phyloP scores from a whole-genome alignment of 2,329 filamentous ascomycete species.

The Penicillium thymicola region DNA sequence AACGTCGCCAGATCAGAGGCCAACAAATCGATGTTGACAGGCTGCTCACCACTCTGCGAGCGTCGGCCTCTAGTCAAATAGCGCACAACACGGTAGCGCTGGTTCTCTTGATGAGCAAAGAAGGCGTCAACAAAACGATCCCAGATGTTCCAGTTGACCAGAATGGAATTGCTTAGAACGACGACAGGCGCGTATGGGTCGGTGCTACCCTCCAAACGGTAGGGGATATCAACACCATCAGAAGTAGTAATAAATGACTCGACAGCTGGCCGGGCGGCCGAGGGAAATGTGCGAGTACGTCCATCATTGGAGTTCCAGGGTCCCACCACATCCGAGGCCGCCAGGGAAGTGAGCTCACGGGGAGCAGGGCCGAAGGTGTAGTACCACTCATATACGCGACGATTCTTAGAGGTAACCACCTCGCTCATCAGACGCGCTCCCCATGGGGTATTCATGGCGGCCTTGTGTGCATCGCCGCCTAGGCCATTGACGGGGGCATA shows the following conservation, averaged over 20 bases:
- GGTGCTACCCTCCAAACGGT: conserved; percentile 69
- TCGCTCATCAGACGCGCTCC: conserved; percentile 57
- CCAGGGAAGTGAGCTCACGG: conserved; percentile 61
- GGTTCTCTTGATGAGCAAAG: conserved; percentile 51
- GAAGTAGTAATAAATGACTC: conserved; percentile 65
- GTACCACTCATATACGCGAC: conserved; percentile 67
- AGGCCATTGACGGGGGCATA: conserved; percentile 66
- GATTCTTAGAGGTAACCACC: conserved; percentile 55
- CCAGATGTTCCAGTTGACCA: conserved; percentile 79
- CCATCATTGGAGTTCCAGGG: conserved; percentile 56
- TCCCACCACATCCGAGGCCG: conserved; percentile 46
- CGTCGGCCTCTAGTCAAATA: conserved; percentile 73
- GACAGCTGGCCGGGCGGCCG: conserved; percentile 52
- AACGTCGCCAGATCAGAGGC: conserved; percentile 65
- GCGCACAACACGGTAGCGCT: conserved; percentile 66
- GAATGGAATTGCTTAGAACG: conserved; percentile 74
- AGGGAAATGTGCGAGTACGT: conserved; percentile 52
- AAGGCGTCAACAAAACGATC: conserved; percentile 67
- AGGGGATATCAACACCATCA: conserved; percentile 68
- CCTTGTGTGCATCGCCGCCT: conserved; percentile 61
- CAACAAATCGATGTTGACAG: conserved; percentile 62
- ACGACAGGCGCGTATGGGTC: conserved; percentile 67
- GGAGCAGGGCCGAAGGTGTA: conserved; percentile 76
- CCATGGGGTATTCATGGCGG: conserved; percentile 62
- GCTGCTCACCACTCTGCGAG: conserved; percentile 34